These are phyloP conservation scores for Brassica carinata DNA, from an alignment of 345 rosid genomes.

Conservation along the genomic window DNA sequence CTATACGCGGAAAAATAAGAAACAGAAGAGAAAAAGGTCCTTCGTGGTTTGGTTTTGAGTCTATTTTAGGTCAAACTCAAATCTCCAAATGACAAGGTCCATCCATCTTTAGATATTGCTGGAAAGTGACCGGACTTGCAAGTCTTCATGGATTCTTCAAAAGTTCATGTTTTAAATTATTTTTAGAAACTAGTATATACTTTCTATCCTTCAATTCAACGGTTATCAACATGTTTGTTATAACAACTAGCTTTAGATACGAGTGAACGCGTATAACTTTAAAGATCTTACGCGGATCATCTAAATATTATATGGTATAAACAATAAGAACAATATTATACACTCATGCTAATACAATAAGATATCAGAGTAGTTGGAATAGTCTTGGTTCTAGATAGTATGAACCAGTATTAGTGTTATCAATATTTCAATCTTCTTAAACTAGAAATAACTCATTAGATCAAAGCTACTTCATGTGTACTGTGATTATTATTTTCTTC, in stretches of 20 bases:
- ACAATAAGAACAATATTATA: neutral
- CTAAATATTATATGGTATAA: neutral
- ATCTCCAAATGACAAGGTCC: conserved; percentile 8
- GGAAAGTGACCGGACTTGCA: conserved; percentile 29
- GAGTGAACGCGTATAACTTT: neutral
- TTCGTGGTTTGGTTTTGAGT: conserved; percentile 33
- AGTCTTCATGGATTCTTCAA: conserved; percentile 25
- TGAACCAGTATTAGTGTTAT: conserved; percentile 5
- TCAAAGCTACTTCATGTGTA: neutral
- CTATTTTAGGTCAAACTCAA: conserved; percentile 34
- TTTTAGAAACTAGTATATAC: neutral
- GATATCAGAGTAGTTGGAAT: neutral
- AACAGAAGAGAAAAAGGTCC: conserved; percentile 28
- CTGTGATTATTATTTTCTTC: neutral
- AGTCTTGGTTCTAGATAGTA: conserved; percentile 3
- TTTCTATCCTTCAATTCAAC: neutral
- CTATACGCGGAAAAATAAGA: neutral
- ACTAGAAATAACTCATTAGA: neutral
- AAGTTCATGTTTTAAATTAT: neutral
- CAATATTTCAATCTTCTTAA: neutral
- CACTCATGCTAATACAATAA: neutral
- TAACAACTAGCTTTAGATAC: neutral
- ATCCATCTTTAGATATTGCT: conserved; percentile 3
- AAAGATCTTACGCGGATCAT: neutral
- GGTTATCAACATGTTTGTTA: neutral